Percentiles rank a stretch among this genome's conserved stretches.
These are phyloP conservation scores for Tricholoma hemisulphureum DNA, from an alignment of 768 basidiomycete genomes.

Conservation along the genomic window DNA sequence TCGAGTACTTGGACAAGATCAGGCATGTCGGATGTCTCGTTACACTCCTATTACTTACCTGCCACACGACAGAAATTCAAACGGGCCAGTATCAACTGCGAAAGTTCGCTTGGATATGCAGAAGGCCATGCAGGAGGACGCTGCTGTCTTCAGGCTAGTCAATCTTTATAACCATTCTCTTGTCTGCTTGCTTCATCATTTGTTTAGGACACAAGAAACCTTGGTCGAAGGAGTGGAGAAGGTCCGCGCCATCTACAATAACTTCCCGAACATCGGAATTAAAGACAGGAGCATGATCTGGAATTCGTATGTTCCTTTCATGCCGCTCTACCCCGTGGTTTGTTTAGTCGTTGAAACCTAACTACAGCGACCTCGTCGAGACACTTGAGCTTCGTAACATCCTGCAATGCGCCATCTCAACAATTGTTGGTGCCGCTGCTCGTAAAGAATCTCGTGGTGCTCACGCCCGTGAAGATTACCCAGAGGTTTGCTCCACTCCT, in stretches of 20 bases:
- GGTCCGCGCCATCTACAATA: slow-evolving; percentile 82
- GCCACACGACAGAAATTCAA: slow-evolving; percentile 52
- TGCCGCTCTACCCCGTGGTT: neutral
- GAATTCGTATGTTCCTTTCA: slow-evolving; percentile 75
- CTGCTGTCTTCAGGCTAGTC: slow-evolving; percentile 87
- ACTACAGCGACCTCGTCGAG: slow-evolving; percentile 85
- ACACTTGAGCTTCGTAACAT: slow-evolving; percentile 96
- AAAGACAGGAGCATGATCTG: slow-evolving; percentile 99
- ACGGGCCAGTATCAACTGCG: slow-evolving; percentile 83
- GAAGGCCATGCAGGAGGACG: slow-evolving; percentile 98
- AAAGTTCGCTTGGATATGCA: slow-evolving; percentile 95
- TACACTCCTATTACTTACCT: slow-evolving; percentile 1
- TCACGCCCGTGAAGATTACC: slow-evolving; percentile 96
- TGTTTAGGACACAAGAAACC: slow-evolving; percentile 71
- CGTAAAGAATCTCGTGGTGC: slow-evolving; percentile 98
- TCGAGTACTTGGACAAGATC: slow-evolving; percentile 88
- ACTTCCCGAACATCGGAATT: slow-evolving; percentile 88
- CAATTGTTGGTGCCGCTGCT: slow-evolving; percentile 88
- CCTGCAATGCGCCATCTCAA: slow-evolving; percentile 93
- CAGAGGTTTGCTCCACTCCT: slow-evolving; percentile 59
- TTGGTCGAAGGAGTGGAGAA: slow-evolving; percentile 93
- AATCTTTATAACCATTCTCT: neutral
- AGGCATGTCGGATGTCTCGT: slow-evolving; percentile 38
- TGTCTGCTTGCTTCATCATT: slow-evolving; percentile 2
- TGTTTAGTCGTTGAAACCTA: slow-evolving; percentile 4